These are phyloP conservation scores for Angophora floribunda DNA, from an alignment of 345 rosid genomes.

Conservation along the genomic window DNA sequence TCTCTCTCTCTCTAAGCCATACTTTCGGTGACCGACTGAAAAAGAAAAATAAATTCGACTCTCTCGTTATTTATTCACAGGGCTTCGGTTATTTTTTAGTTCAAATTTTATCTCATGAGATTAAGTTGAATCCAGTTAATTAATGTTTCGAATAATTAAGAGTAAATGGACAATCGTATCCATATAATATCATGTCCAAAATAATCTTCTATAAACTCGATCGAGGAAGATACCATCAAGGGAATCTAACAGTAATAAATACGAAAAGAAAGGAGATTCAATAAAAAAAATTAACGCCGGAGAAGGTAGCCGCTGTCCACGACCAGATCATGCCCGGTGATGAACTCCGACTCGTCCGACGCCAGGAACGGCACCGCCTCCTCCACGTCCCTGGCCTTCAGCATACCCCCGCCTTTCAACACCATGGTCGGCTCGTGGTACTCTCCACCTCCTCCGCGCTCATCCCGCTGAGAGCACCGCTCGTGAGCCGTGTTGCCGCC, in stretches of 20 bases:
- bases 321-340: slow-evolving; percentile 1
- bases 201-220: background rate
- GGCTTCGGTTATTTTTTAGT: too few relatives aligned
- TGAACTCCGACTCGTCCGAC: slow-evolving; percentile 2
- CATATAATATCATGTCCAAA: background rate
- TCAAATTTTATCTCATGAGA: background rate
- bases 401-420: background rate
- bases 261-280: background rate
- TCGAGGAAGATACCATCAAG: background rate
- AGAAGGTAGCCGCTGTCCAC: slow-evolving; percentile 14
- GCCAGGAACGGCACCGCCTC: slow-evolving; percentile 18
- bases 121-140: background rate
- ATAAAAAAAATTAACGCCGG: too few relatives aligned
- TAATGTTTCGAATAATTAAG: background rate
- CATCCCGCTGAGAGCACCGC: too few relatives aligned
- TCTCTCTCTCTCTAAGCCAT: too few relatives aligned
- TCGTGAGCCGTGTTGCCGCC: too few relatives aligned
- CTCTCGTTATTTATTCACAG: too few relatives aligned
- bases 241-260: background rate
- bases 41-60: too few relatives aligned
- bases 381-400: slow-evolving; percentile 5
- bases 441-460: too few relatives aligned
- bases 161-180: background rate
- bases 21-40: too few relatives aligned
- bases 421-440: background rate